Evolutionary conservation across 495 filamentous ascomycete species (phyloP).

Genomic region (Parathielavia appendiculata): DNA sequence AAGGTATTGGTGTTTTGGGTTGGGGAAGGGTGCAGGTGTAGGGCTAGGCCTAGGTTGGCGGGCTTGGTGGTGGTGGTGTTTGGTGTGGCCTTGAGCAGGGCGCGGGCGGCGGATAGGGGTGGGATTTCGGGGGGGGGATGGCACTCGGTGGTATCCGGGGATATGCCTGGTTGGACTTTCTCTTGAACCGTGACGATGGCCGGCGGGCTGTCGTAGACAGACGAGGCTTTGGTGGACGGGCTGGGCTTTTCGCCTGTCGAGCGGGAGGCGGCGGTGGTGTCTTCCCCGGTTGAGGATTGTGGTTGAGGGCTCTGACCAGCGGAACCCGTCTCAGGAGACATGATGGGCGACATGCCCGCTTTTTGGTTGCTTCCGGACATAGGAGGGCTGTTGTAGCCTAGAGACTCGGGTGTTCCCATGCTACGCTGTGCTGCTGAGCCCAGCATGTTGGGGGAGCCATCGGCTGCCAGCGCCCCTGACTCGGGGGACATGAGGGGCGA

Average conservation of each 20-base stretch:
- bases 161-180: background rate
- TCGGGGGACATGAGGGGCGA: constrained; percentile 18
- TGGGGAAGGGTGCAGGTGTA: background rate
- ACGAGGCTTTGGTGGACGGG: constrained; percentile 17
- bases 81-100: background rate
- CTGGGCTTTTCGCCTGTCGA: constrained; percentile 4
- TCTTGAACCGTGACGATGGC: background rate
- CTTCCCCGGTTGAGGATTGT: background rate
- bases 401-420: constrained; percentile 1
- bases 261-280: background rate
- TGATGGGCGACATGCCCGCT: background rate
- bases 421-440: background rate
- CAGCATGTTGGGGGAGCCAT: background rate
- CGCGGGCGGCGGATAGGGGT: constrained; percentile 8
- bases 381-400: constrained; percentile 14
- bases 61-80: background rate
- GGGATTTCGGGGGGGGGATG: constrained; percentile 2
- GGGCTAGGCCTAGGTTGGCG: constrained; percentile 12
- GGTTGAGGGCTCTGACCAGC: background rate
- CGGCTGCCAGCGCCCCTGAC: background rate
- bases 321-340: background rate
- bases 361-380: constrained; percentile 9
- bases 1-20: background rate
- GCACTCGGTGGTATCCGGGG: background rate
- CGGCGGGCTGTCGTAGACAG: constrained; percentile 12